Conservation (phyloP, 1,284 basidiomycete species). For the Microbotryomycetes sp. region DNA sequence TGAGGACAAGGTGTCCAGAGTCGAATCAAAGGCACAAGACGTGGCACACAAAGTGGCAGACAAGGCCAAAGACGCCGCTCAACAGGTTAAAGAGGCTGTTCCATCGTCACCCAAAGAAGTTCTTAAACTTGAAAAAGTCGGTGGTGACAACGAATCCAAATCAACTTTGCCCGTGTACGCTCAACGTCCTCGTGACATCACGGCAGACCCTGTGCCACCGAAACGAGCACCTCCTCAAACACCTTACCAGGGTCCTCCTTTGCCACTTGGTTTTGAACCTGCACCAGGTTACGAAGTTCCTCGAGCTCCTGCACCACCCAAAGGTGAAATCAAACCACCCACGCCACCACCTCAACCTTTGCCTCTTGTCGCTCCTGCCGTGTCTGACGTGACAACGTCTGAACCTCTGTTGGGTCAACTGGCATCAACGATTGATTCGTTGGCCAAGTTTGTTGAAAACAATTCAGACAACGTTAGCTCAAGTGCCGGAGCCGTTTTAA, state of each 20-base stretch:
- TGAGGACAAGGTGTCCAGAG: conserved; percentile 15
- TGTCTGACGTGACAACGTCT: conserved; percentile 66
- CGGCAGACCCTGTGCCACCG: conserved; percentile 35
- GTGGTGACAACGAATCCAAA: conserved; percentile 9
- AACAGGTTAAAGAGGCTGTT: conserved; percentile 13
- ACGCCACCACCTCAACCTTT: conserved; percentile 48
- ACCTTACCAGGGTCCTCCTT: conserved; percentile 59
- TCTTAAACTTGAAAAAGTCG: conserved; percentile 4
- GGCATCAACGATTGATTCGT: conserved; percentile 85
- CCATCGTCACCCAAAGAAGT: conserved; percentile 1
- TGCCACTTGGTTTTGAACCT: conserved; percentile 84
- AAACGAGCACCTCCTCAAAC: conserved; percentile 37
- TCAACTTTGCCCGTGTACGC: conserved; percentile 32
- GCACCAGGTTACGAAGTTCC: conserved; percentile 66
- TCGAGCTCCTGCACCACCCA: conserved; percentile 50
- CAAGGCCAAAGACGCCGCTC: conserved; percentile 27
- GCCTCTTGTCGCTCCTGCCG: conserved; percentile 72
- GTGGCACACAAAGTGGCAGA: conserved; percentile 36
- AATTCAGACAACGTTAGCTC: conserved; percentile 41
- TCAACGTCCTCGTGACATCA: conserved; percentile 35
- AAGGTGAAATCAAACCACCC: conserved; percentile 29
- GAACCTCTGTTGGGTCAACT: conserved; percentile 85
- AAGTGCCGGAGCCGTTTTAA: conserved; percentile 56
- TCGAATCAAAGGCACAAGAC: conserved; percentile 32
- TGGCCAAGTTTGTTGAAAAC: conserved; percentile 60